These are phyloP conservation scores for Suillus clintonianus DNA, from an alignment of 768 basidiomycete genomes.

Conservation along the genomic window DNA sequence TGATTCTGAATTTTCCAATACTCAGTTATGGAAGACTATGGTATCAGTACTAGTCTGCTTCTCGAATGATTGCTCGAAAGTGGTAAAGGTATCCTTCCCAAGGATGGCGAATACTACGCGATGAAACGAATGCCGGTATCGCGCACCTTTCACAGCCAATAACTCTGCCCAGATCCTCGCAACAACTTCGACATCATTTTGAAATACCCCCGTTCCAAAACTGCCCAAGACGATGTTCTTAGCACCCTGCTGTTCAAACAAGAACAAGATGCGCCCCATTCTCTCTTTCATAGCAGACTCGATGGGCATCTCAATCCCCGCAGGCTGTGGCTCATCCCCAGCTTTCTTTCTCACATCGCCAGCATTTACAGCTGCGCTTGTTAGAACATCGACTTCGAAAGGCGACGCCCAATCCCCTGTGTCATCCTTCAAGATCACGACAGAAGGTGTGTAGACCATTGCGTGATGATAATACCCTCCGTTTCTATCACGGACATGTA, in stretches of 20 bases:
- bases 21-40: not conserved
- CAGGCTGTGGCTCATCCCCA: not conserved
- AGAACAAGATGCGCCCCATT: conserved; percentile 65
- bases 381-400: conserved; percentile 63
- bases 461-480: conserved; percentile 74
- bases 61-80: conserved; percentile 41
- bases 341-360: conserved; percentile 42
- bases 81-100: conserved; percentile 47
- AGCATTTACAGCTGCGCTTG: conserved; percentile 77
- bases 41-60: conserved; percentile 7
- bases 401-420: conserved; percentile 57
- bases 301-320: conserved; percentile 41
- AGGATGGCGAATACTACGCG: conserved; percentile 69
- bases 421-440: conserved; percentile 67
- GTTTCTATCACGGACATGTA: conserved; percentile 51
- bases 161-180: conserved; percentile 68
- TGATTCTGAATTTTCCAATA: not conserved
- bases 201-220: conserved; percentile 80
- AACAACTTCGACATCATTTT: conserved; percentile 58
- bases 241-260: conserved; percentile 64
- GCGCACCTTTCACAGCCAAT: conserved; percentile 46
- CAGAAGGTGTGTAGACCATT: conserved; percentile 72
- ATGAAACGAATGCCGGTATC: conserved; percentile 62
- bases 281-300: conserved; percentile 63
- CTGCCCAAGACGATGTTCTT: conserved; percentile 67